phyloP scores from a whole-genome alignment of 495 filamentous ascomycete species.

The Penicillium malachiteum region DNA sequence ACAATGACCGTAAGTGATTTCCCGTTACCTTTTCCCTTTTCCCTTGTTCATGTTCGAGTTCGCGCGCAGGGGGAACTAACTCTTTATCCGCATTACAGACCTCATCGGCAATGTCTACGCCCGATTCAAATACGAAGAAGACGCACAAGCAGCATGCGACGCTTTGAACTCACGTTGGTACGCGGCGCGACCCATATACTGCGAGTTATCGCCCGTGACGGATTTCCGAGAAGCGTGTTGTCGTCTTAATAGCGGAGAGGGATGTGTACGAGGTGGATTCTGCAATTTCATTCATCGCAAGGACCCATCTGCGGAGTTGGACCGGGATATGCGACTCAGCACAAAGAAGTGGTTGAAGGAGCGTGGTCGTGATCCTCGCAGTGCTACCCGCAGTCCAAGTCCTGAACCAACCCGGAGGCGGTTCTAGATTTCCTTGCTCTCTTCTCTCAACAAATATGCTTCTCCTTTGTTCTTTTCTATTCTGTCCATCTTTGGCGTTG shows the following conservation, averaged over 20 bases:
- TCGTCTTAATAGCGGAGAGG: constrained; percentile 88
- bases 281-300: constrained; percentile 99
- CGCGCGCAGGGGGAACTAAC: no score
- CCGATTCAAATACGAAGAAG: constrained; percentile 99
- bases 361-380: constrained; percentile 81
- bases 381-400: constrained; percentile 69
- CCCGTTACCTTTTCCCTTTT: background rate
- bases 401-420: constrained; percentile 73
- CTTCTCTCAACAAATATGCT: constrained; percentile 1
- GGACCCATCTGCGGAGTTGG: constrained; percentile 83
- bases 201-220: constrained; percentile 93
- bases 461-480: constrained; percentile 10
- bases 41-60: no score
- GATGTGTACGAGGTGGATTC: constrained; percentile 93
- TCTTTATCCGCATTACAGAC: constrained; percentile 47
- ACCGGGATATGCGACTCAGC: constrained; percentile 77
- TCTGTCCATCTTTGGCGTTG: constrained; percentile 30
- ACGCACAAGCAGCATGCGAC: constrained; percentile 90
- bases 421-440: constrained; percentile 42
- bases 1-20: constrained; percentile 79
- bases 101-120: constrained; percentile 99
- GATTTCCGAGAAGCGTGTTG: constrained; percentile 99
- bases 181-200: constrained; percentile 95
- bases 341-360: constrained; percentile 96
- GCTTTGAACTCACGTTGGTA: constrained; percentile 94